These are phyloP conservation scores for Spongiforma sp. DNA, from an alignment of 1,284 basidiomycete species.

Conservation along the genomic window DNA sequence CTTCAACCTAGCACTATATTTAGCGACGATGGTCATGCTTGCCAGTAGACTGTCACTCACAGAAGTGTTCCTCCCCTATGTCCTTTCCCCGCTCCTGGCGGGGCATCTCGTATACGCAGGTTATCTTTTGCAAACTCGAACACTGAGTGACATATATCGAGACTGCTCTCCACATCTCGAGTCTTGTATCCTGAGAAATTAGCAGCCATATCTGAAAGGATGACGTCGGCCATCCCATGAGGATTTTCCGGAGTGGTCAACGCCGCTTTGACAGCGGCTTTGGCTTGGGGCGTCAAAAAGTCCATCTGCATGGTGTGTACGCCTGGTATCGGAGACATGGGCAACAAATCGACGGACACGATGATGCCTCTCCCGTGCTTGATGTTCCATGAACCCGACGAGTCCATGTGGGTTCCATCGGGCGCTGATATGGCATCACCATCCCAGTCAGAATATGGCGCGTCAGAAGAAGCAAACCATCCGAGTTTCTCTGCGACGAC, in stretches of 20 bases:
- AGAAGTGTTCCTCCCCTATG: constrained; percentile 63
- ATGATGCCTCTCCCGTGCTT: constrained; percentile 55
- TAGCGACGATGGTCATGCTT: not conserved
- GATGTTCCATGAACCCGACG: constrained; percentile 6
- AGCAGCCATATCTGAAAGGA: constrained; percentile 81
- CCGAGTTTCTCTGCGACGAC: constrained; percentile 70
- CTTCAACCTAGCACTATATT: constrained; percentile 58
- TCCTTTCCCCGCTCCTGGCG: constrained; percentile 38
- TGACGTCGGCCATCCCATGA: constrained; percentile 64
- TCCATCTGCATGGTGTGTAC: constrained; percentile 75
- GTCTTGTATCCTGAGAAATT: constrained; percentile 69
- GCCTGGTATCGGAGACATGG: constrained; percentile 69
- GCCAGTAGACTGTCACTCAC: constrained; percentile 54
- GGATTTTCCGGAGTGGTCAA: constrained; percentile 44
- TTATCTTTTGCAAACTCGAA: constrained; percentile 62
- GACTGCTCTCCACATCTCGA: constrained; percentile 62
- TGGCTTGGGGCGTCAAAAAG: constrained; percentile 69
- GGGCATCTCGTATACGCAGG: constrained; percentile 51
- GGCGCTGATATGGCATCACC: constrained; percentile 1
- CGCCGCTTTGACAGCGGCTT: constrained; percentile 50
- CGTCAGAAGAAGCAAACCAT: constrained; percentile 33
- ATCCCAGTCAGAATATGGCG: constrained; percentile 1
- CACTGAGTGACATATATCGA: constrained; percentile 68
- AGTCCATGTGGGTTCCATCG: not conserved
- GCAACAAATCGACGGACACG: constrained; percentile 77